Percentiles rank a stretch among this genome's conserved stretches.
These are phyloP conservation scores for Schizosaccharomyces lindneri DNA, from an alignment of 805 yeast genomes.

Conservation along the genomic window DNA sequence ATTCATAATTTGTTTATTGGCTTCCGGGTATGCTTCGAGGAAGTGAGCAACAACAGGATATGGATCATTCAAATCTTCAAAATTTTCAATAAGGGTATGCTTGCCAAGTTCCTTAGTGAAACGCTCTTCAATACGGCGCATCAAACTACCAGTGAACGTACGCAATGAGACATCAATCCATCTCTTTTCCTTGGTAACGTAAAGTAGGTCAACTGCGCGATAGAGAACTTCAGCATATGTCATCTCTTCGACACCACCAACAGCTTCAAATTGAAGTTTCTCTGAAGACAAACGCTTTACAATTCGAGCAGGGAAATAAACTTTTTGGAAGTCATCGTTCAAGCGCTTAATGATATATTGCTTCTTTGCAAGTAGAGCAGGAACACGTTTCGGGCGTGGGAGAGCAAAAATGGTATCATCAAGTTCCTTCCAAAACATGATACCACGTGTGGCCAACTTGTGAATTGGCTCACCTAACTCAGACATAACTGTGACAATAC, in stretches of 20 bases:
- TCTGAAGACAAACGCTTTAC: not conserved
- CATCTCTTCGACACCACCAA: constrained; percentile 73
- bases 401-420: constrained; percentile 79
- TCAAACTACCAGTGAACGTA: constrained; percentile 62
- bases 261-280: constrained; percentile 18
- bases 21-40: constrained; percentile 44
- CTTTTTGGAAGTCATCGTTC: constrained; percentile 90
- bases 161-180: constrained; percentile 80
- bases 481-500: constrained; percentile 81
- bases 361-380: constrained; percentile 57
- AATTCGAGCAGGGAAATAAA: constrained; percentile 64
- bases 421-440: constrained; percentile 81
- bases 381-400: constrained; percentile 61
- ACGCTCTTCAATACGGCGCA: constrained; percentile 94
- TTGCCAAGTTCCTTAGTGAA: constrained; percentile 27
- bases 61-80: constrained; percentile 44
- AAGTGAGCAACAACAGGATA: constrained; percentile 31
- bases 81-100: constrained; percentile 50
- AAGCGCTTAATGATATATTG: constrained; percentile 63
- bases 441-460: constrained; percentile 95
- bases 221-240: constrained; percentile 76
- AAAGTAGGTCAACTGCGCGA: constrained; percentile 73
- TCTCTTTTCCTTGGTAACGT: constrained; percentile 45
- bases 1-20: constrained; percentile 59
- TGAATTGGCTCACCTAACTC: constrained; percentile 99